A percentile compares a stretch with the other conserved stretches of the same genome.
These are phyloP conservation scores for Malus sylvestris DNA, from an alignment of 306 rosid species.

Conservation along the genomic window DNA sequence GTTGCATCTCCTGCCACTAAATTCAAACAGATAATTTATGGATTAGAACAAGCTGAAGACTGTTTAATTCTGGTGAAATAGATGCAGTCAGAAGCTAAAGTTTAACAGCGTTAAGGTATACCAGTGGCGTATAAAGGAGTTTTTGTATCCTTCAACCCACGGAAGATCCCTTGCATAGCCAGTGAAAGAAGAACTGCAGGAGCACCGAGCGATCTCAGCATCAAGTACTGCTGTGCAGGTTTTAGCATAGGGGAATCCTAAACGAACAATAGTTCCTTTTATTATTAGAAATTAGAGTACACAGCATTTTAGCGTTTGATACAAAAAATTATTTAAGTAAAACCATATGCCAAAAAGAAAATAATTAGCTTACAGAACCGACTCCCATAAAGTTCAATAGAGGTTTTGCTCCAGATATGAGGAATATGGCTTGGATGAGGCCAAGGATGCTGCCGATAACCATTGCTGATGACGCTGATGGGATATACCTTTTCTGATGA, in stretches of 20 bases:
- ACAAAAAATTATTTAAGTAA: background rate
- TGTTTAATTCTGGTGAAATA: background rate
- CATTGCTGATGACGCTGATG: conserved; percentile 91
- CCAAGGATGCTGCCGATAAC: conserved; percentile 81
- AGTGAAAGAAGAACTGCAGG: conserved; percentile 94
- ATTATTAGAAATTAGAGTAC: background rate
- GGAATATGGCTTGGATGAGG: conserved; percentile 63
- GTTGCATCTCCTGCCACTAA: conserved; percentile 85
- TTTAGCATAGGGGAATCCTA: conserved; percentile 84
- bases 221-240: conserved; percentile 70
- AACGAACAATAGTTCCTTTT: conserved; percentile 9
- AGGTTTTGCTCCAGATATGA: conserved; percentile 78
- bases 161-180: conserved; percentile 94
- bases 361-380: conserved; percentile 40
- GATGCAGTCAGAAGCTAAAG: background rate
- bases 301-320: background rate
- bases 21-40: background rate
- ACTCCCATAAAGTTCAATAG: conserved; percentile 85
- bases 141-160: conserved; percentile 89
- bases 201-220: conserved; percentile 87
- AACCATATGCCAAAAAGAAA: background rate
- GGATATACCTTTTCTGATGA: conserved; percentile 53
- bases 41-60: background rate
- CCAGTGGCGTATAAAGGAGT: conserved; percentile 92
- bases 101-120: conserved; percentile 22